Evolutionary conservation across 164 flowering plant genomes (phyloP), one percentile per base, ranked within the genome.

Genomic region (Stephania cephalantha): DNA sequence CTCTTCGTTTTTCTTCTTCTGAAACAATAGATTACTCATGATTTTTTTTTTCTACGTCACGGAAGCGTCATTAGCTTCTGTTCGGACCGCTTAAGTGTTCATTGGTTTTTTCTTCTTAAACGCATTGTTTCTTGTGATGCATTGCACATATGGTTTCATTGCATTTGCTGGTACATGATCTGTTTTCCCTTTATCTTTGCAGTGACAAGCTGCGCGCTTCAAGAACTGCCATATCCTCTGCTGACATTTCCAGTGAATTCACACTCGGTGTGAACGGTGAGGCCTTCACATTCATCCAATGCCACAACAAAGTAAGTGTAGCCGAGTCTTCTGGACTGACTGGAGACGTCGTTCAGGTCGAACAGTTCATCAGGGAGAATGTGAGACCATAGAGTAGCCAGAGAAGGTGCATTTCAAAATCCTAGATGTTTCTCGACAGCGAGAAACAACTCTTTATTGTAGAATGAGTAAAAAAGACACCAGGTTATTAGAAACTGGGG

Each of bases 151-250:
- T 22, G 15, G 67, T 46, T 25, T 13, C 53, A 48, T 12, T 68
- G 65, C 4, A 7, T 55, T 35, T 22, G 58, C 42, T 3, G 31
- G 7, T 15, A 11, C 53, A 31, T 2, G 1, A 22, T 29, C 29
- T 66, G 31, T 11, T 44, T 13, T 58, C 7, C 31, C 68, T 10
- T 15, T 65, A 30, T 58, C 35, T 65, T 52, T 78, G 71, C 90
- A 93, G 99, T 65, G 96, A 95, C 76, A 95, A 95, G 83, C 83
- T 93, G 20, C 80, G 97, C 48, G 82, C 91, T 52, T 90, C 99
- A 55, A 90, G 97, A 82, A 91, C 88, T 76, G 92, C 88, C 35
- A 68, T 86, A 65, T 95, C 98, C 42, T 86, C 64, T 11, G 99
- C 99, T 72, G 99, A 93, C 81, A 78, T 93, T 42, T 72, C 88